Percentiles rank a stretch among this genome's conserved stretches.
phyloP scores from a whole-genome alignment of 768 basidiomycete species.

The Sporobolomyces pararoseus region DNA sequence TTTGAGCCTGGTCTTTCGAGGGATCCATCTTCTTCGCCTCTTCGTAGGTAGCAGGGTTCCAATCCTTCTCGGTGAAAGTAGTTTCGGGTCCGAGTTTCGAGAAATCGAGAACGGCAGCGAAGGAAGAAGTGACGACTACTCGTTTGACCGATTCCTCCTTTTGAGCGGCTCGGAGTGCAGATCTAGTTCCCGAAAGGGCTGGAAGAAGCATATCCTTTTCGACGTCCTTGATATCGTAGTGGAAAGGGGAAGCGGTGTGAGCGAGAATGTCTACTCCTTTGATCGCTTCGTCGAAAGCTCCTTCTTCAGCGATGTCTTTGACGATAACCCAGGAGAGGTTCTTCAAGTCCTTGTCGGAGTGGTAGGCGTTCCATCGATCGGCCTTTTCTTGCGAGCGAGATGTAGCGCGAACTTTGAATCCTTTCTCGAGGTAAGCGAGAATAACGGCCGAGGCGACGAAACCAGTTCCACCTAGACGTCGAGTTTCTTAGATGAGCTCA shows the following conservation, averaged over 20 bases:
- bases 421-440: background rate
- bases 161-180: slow-evolving; percentile 21
- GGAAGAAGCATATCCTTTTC: slow-evolving; percentile 28
- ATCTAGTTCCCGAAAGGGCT: slow-evolving; percentile 19
- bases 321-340: slow-evolving; percentile 66
- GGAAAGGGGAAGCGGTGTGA: slow-evolving; percentile 66
- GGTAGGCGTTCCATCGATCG: slow-evolving; percentile 56
- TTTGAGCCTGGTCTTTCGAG: background rate
- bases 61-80: slow-evolving; percentile 51
- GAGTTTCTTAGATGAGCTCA: background rate
- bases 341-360: slow-evolving; percentile 49
- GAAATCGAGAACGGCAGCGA: slow-evolving; percentile 47
- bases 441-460: slow-evolving; percentile 7
- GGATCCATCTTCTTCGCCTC: slow-evolving; percentile 49
- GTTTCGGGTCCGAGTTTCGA: slow-evolving; percentile 33
- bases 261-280: slow-evolving; percentile 67
- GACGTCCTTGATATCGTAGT: slow-evolving; percentile 39
- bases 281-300: slow-evolving; percentile 75
- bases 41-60: slow-evolving; percentile 58
- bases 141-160: slow-evolving; percentile 57
- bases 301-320: slow-evolving; percentile 59
- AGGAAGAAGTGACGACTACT: slow-evolving; percentile 65
- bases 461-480: slow-evolving; percentile 9
- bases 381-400: slow-evolving; percentile 65
- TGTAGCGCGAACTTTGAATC: slow-evolving; percentile 58